A percentile compares a stretch with the other conserved stretches of the same genome.
Conservation (phyloP, 306 rosid genomes). For the Senna siamea region DNA sequence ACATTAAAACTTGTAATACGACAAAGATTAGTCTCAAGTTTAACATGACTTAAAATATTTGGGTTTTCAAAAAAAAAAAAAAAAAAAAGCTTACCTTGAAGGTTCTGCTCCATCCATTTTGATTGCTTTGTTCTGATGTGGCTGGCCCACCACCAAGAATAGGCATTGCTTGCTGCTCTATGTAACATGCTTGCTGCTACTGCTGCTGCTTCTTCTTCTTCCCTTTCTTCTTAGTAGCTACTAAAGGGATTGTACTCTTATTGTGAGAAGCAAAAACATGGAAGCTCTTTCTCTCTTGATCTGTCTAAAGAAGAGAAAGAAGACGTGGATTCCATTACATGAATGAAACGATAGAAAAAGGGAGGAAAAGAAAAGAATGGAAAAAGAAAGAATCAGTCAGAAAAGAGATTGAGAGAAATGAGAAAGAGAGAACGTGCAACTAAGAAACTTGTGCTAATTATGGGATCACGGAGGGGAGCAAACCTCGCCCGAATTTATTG, state of each 20-base stretch:
- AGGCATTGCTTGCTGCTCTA: constrained; percentile 95
- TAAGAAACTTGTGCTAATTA: constrained; percentile 40
- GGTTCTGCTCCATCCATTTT: constrained; percentile 93
- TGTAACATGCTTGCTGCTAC: constrained; percentile 60
- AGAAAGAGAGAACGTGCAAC: constrained; percentile 49
- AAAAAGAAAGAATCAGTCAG: background rate
- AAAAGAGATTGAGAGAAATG: background rate
- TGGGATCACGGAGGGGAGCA: constrained; percentile 76
- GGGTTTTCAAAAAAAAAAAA: background rate
- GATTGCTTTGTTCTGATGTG: constrained; percentile 96
- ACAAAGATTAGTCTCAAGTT: too few species aligned
- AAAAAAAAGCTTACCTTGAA: constrained; percentile 58
- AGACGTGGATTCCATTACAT: constrained; percentile 44
- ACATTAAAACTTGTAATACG: too few species aligned
- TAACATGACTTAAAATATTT: too few species aligned
- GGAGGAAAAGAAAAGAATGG: background rate
- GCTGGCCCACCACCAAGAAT: constrained; percentile 99
- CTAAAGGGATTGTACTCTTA: constrained; percentile 7
- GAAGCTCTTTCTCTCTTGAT: constrained; percentile 26
- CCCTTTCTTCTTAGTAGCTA: constrained; percentile 22
- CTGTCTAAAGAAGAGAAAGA: constrained; percentile 32
- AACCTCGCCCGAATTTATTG: constrained; percentile 56
- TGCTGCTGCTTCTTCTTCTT: constrained; percentile 19
- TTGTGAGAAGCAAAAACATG: constrained; percentile 33
- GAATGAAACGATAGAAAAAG: constrained; percentile 9